A percentile compares a stretch with the other conserved stretches of the same genome.
These are phyloP conservation scores for Pelargonium myrrhifolium DNA, from an alignment of 441 rosid genomes.

Conservation along the genomic window DNA sequence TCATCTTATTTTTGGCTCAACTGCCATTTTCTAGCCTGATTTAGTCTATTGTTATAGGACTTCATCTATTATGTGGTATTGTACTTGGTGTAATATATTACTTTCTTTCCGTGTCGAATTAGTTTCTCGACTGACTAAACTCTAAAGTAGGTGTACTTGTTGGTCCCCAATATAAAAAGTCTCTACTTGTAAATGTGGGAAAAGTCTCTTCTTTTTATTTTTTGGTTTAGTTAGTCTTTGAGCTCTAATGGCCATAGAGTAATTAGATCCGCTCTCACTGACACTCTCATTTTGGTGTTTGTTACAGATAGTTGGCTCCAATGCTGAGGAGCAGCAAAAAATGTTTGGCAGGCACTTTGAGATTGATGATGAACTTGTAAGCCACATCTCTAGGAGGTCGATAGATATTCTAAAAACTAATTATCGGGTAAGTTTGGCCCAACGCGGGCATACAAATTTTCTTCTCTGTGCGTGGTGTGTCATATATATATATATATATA, in stretches of 20 bases:
- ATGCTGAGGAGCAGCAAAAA: constrained; percentile 83
- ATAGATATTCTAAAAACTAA: constrained; percentile 74
- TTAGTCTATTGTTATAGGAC: not conserved
- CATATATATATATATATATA: no score
- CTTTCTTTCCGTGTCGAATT: not conserved
- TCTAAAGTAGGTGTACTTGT: no score
- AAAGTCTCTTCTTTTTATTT: no score
- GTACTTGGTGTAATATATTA: not conserved
- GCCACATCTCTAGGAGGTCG: constrained; percentile 76
- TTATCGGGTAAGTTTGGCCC: constrained; percentile 57
- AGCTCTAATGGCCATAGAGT: not conserved
- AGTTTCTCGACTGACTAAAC: no score
- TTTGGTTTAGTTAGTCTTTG: not conserved
- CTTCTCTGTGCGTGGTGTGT: not conserved
- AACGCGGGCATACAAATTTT: not conserved
- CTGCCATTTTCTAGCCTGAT: not conserved
- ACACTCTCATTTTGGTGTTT: constrained; percentile 3
- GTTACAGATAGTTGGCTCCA: constrained; percentile 62
- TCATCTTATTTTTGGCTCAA: no score
- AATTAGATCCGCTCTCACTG: not conserved
- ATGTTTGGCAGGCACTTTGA: constrained; percentile 95
- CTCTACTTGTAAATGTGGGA: not conserved
- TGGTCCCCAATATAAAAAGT: no score
- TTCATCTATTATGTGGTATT: not conserved
- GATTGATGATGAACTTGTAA: constrained; percentile 74